These are phyloP conservation scores for Heteromeles arbutifolia DNA, from an alignment of 306 rosid species.

Conservation along the genomic window DNA sequence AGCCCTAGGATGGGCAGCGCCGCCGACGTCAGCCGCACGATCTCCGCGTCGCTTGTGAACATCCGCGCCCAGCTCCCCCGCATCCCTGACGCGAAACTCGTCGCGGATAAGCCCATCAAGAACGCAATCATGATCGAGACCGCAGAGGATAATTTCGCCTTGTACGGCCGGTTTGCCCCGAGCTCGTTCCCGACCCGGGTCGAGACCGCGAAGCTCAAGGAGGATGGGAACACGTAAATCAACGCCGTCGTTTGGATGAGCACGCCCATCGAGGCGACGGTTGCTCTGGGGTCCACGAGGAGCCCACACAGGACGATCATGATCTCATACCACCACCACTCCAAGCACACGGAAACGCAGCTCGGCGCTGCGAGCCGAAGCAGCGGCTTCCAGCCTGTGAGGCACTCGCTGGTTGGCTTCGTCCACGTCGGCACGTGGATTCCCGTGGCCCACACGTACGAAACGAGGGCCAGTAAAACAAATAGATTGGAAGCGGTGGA, in stretches of 20 bases:
- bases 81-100: conserved; percentile 46
- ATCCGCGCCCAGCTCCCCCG: conserved; percentile 61
- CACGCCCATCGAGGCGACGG: conserved; percentile 88
- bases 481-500: conserved; percentile 57
- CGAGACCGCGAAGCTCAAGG: conserved; percentile 72
- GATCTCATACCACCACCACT: conserved; percentile 99
- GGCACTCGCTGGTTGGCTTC: conserved; percentile 51
- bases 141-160: conserved; percentile 50
- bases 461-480: conserved; percentile 29
- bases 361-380: conserved; percentile 69
- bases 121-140: conserved; percentile 47
- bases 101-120: conserved; percentile 53
- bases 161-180: conserved; percentile 45
- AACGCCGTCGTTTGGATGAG: conserved; percentile 83
- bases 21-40: conserved; percentile 49
- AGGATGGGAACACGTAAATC: conserved; percentile 81
- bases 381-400: conserved; percentile 61
- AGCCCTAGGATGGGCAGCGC: conserved; percentile 84
- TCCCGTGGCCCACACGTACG: conserved; percentile 33
- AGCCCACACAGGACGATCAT: conserved; percentile 80
- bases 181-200: conserved; percentile 83
- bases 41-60: conserved; percentile 51
- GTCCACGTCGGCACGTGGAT: conserved; percentile 57
- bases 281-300: conserved; percentile 60
- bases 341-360: conserved; percentile 84